phyloP scores from a whole-genome alignment of 345 rosid genomes.

The Moricandia arvensis region DNA sequence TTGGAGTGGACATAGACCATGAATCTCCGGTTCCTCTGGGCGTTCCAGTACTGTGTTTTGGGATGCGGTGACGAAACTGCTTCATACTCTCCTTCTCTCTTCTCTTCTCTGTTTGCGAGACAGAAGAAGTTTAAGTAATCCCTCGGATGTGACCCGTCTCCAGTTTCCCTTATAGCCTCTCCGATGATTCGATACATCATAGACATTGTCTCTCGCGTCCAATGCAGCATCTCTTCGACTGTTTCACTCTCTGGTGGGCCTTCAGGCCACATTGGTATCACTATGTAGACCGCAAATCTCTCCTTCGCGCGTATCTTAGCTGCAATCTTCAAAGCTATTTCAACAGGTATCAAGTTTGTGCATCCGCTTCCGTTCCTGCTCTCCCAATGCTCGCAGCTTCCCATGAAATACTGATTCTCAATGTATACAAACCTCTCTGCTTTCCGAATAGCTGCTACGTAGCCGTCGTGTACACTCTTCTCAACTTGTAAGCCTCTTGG shows the following conservation, averaged over 20 bases:
- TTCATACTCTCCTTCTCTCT: slow-evolving; percentile 50
- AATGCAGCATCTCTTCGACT: slow-evolving; percentile 84
- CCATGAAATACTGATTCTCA: slow-evolving; percentile 88
- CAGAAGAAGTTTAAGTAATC: slow-evolving; percentile 87
- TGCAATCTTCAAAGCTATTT: slow-evolving; percentile 70
- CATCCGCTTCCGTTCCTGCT: slow-evolving; percentile 65
- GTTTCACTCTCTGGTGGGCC: slow-evolving; percentile 77
- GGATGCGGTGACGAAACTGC: slow-evolving; percentile 59
- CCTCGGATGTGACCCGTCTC: slow-evolving; percentile 54
- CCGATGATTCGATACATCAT: slow-evolving; percentile 82
- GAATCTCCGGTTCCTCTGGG: slow-evolving; percentile 76
- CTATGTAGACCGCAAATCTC: slow-evolving; percentile 72
- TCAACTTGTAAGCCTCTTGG: slow-evolving; percentile 45
- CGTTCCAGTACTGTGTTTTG: slow-evolving; percentile 69
- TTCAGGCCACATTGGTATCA: slow-evolving; percentile 99
- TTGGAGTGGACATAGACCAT: slow-evolving; percentile 95
- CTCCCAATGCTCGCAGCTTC: slow-evolving; percentile 78
- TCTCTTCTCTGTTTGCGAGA: slow-evolving; percentile 81
- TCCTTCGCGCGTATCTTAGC: slow-evolving; percentile 57
- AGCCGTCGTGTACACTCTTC: slow-evolving; percentile 77
- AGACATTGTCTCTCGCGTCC: slow-evolving; percentile 79
- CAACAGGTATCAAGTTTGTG: slow-evolving; percentile 75
- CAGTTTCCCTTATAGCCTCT: slow-evolving; percentile 58
- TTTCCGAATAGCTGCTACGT: slow-evolving; percentile 67
- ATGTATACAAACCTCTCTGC: slow-evolving; percentile 82